Percentiles rank a stretch among this genome's conserved stretches.
Conservation (phyloP, 768 basidiomycete species). For the Multifurca ochricompacta region DNA sequence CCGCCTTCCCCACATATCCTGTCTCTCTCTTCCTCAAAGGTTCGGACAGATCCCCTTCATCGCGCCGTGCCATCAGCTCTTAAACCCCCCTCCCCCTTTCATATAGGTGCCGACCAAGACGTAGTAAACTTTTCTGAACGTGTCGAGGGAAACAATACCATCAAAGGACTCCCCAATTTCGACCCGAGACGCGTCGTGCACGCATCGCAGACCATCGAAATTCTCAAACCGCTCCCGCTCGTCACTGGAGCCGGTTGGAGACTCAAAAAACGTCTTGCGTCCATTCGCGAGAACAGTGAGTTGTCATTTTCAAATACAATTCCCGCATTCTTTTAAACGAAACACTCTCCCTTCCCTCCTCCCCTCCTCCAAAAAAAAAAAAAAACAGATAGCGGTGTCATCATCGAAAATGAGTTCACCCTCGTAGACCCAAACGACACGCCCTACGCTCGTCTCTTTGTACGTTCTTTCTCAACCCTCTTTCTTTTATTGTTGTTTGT, state of each 20-base stretch:
- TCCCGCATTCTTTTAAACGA: no score
- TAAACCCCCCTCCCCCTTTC: not conserved
- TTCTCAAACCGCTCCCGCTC: constrained; percentile 67
- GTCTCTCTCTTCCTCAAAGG: constrained; percentile 72
- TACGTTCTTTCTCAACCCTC: constrained; percentile 20
- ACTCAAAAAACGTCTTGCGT: constrained; percentile 54
- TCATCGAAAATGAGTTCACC: constrained; percentile 54
- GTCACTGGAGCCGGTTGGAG: constrained; percentile 78
- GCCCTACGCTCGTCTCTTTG: constrained; percentile 36
- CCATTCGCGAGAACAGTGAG: constrained; percentile 78
- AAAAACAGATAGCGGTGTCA: constrained; percentile 60
- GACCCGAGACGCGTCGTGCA: constrained; percentile 67
- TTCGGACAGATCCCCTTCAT: constrained; percentile 18
- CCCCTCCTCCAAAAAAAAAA: no score
- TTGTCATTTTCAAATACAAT: not conserved
- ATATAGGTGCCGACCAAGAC: constrained; percentile 49
- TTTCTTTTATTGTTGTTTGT: not conserved
- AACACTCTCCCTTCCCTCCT: no score
- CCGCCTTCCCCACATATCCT: constrained; percentile 79
- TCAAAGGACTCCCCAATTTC: constrained; percentile 64
- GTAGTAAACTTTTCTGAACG: constrained; percentile 59
- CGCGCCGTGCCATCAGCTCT: not conserved
- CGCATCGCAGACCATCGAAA: constrained; percentile 70
- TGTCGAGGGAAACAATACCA: constrained; percentile 29
- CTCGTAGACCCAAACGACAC: constrained; percentile 56